Evolutionary conservation across 768 basidiomycete species (phyloP).

Genomic region (Lactarius pseudohatsudake): DNA sequence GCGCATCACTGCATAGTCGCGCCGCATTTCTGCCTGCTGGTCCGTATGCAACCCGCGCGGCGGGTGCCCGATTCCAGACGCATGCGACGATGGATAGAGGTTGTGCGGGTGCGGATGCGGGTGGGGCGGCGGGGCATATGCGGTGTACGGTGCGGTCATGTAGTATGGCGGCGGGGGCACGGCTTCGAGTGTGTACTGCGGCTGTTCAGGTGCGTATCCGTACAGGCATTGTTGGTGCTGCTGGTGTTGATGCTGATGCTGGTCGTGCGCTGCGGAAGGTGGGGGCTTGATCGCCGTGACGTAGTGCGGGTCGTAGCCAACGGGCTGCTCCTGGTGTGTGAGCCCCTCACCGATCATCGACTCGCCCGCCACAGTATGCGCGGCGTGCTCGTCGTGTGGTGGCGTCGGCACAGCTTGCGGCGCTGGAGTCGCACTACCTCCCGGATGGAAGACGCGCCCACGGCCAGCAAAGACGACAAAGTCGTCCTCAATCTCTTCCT

Average conservation of each 20-base stretch:
- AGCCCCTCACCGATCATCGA: slow-evolving; percentile 23
- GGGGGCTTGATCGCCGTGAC: slow-evolving; percentile 10
- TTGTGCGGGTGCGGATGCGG: neutral
- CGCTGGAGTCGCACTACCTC: slow-evolving; percentile 33
- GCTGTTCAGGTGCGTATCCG: slow-evolving; percentile 13
- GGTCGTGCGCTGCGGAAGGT: slow-evolving; percentile 1
- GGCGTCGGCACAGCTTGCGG: neutral
- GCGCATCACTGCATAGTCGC: slow-evolving; percentile 9
- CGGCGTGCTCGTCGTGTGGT: slow-evolving; percentile 6
- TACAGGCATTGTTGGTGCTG: slow-evolving; percentile 12
- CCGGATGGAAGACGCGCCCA: slow-evolving; percentile 57
- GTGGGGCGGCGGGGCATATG: neutral
- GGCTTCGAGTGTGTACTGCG: slow-evolving; percentile 19
- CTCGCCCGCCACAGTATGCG: neutral
- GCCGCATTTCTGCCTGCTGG: slow-evolving; percentile 2
- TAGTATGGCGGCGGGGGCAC: slow-evolving; percentile 1
- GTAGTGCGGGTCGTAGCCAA: slow-evolving; percentile 16
- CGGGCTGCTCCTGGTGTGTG: slow-evolving; percentile 9
- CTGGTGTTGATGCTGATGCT: neutral
- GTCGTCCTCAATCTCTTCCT: slow-evolving; percentile 61
- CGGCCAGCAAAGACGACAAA: slow-evolving; percentile 69
- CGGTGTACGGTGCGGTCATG: slow-evolving; percentile 4
- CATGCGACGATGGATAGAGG: neutral
- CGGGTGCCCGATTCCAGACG: neutral
- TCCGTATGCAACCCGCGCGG: neutral